phyloP scores from a whole-genome alignment of 139 green algal species.

The Chlorella sp. region DNA sequence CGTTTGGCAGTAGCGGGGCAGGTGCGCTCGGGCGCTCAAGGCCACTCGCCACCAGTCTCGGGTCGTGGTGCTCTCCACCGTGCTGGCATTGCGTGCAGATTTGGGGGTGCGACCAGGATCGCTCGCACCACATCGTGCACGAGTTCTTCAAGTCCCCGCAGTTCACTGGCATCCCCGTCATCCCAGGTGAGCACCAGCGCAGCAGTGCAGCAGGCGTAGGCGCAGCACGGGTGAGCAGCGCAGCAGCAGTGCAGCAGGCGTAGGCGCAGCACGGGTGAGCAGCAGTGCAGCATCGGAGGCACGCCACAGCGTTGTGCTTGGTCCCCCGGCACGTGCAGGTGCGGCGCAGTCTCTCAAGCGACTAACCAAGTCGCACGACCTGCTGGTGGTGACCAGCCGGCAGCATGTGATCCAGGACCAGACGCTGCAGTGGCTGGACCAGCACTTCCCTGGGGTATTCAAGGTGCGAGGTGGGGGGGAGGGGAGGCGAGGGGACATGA shows the following conservation, averaged over 20 bases:
- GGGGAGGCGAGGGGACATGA: too few species aligned
- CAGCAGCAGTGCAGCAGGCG: neutral
- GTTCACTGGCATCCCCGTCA: conserved; percentile 83
- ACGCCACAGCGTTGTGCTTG: neutral
- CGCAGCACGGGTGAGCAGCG: neutral
- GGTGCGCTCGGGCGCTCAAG: too few species aligned
- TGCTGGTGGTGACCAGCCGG: conserved; percentile 87
- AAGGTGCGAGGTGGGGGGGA: too few species aligned
- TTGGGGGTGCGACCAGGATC: conserved; percentile 79
- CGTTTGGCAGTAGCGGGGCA: too few species aligned
- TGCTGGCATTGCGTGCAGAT: conserved; percentile 74
- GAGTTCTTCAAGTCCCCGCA: conserved; percentile 89
- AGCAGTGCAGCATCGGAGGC: neutral
- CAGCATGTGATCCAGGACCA: conserved; percentile 87
- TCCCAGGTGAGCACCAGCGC: conserved; percentile 53
- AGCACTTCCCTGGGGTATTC: conserved; percentile 72
- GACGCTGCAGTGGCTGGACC: conserved; percentile 83
- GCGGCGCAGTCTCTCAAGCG: neutral
- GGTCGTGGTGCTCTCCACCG: too few species aligned
- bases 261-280: neutral
- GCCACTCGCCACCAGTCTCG: too few species aligned
- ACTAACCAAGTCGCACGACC: conserved; percentile 25
- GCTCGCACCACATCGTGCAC: conserved; percentile 83
- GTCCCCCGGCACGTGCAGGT: neutral
- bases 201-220: neutral